Base-by-base conservation (phyloP, 2,329 filamentous ascomycete species). In the Neonectria punicea region DNA sequence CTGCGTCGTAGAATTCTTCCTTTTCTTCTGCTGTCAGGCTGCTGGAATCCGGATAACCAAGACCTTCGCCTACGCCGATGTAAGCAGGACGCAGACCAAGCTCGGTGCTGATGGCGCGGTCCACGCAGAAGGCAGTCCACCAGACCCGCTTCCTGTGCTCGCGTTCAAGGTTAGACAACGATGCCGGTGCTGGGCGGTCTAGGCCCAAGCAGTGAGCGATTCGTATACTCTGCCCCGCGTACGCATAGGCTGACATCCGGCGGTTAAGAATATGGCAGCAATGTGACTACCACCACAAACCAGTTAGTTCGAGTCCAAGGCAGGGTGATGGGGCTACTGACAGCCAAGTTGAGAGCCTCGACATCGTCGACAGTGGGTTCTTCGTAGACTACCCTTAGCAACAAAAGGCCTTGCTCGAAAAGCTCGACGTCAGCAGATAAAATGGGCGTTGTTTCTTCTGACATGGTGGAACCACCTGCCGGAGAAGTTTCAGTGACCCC, bases 101-200 rank as follows among this genome's bases (percentile, higher is more conserved):
- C 10, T 53, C 25, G 4, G 50, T 53, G 50, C 50, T 51, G 47
- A 32, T 51, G 25, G 47, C 47, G 18, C 47, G 47, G 28, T 51
- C 47, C 18, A 51, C 47, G 25, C 47, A 51, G n/a, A 51, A 51
- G 47, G 47, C 47, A 28, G 47, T 51, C 47, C 47, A 51, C 47
- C 47, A 51, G 20, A 51, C 20, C 11, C 47, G 47, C 20, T 51
- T 51, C 9, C 47, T 22, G 28, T 51, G 47, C 25, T 51, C 47
- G 16, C 47, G 47, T 20, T 51, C 47, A 7, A 51, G 47, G 14
- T 25, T 51, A 9, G 47, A 10, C 28, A 32, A 16, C 9, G 47
- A 51, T 18, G 14, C 20, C 28, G 20, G 13, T 30, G 43, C 16
- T n/a, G 43, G 43, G 43, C 20, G 43, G 43, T 7, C 43, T n/a